Evolutionary conservation across 2,329 filamentous ascomycete genomes (phyloP).

Genomic region (Paramyrothecium roridum): DNA sequence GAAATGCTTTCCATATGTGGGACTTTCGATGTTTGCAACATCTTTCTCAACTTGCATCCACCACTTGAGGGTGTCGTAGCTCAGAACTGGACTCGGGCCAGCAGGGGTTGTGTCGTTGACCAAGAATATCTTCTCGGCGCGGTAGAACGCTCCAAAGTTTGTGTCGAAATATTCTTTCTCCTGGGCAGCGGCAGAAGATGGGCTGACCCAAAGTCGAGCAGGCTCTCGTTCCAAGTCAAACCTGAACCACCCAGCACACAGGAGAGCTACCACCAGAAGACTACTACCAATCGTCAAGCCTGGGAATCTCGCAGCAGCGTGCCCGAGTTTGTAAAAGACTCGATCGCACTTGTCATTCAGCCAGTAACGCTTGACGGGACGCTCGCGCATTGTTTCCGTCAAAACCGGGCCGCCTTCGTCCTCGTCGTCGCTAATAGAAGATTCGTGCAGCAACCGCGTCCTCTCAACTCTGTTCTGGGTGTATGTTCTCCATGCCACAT

Average conservation of each 20-base stretch:
- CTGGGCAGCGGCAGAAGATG: conserved; percentile 81
- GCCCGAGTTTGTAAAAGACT: conserved; percentile 77
- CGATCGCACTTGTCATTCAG: conserved; percentile 81
- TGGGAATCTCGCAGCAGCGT: conserved; percentile 78
- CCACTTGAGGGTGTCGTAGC: conserved; percentile 85
- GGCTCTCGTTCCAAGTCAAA: conserved; percentile 92
- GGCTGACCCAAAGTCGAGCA: conserved; percentile 94
- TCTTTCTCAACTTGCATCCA: conserved; percentile 88
- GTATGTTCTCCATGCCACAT: conserved; percentile 73
- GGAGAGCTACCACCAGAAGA: conserved; percentile 69
- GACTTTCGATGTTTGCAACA: conserved; percentile 69
- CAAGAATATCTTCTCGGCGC: conserved; percentile 87
- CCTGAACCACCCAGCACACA: conserved; percentile 84
- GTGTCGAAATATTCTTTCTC: conserved; percentile 93
- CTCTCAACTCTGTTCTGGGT: conserved; percentile 74
- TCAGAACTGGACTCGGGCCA: conserved; percentile 73
- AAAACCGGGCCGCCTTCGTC: conserved; percentile 81
- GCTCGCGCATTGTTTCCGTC: conserved; percentile 72
- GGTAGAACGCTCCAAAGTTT: conserved; percentile 94
- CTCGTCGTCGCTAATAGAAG: conserved; percentile 83
- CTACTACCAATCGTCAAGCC: conserved; percentile 76
- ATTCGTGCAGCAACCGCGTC: conserved; percentile 82
- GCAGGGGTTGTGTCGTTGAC: conserved; percentile 75
- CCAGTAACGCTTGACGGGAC: conserved; percentile 74
- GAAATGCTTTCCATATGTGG: conserved; percentile 64